Conservation (phyloP, 2,329 filamentous ascomycete species). For the Erysiphe neolycopersici region DNA sequence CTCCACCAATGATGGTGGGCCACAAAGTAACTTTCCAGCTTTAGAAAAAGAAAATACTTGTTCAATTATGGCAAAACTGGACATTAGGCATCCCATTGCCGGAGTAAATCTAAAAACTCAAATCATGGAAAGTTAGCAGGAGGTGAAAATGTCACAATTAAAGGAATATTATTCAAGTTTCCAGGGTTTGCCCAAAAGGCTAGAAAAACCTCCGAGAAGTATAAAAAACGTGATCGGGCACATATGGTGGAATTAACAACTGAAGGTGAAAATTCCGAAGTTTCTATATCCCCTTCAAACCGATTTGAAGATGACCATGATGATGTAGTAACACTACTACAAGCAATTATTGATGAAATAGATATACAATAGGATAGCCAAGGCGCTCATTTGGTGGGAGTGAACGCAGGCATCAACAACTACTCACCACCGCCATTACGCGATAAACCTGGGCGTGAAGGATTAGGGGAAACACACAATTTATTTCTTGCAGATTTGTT, state of each 20-base stretch:
- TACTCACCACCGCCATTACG: neutral
- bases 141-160: neutral
- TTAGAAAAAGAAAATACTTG: neutral
- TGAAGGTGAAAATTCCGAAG: neutral
- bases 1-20: neutral
- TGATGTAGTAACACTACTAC: neutral
- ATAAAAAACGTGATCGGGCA: neutral
- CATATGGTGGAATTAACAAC: neutral
- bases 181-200: neutral
- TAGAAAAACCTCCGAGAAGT: neutral
- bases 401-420: neutral
- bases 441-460: neutral
- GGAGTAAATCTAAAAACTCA: neutral
- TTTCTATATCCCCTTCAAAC: neutral
- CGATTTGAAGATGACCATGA: neutral
- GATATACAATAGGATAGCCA: neutral
- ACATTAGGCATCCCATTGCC: neutral
- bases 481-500: neutral
- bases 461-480: neutral
- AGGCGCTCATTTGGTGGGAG: neutral
- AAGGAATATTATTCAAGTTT: neutral
- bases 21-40: neutral
- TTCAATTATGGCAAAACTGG: neutral
- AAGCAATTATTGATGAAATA: neutral
- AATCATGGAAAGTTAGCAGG: neutral